phyloP scores from a whole-genome alignment of 176 grass and related monocot species.

The Oryza officinalis region DNA sequence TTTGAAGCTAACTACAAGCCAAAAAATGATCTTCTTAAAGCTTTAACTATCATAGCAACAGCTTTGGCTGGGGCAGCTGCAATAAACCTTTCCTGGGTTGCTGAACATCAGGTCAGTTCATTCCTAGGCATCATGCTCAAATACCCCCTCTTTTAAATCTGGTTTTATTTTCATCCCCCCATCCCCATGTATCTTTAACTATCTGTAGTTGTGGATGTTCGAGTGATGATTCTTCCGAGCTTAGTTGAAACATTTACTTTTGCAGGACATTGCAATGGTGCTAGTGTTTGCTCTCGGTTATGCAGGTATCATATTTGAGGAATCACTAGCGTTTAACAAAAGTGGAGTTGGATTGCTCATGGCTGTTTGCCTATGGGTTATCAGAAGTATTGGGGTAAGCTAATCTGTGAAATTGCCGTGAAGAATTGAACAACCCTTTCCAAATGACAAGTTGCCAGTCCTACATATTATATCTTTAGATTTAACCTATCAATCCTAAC shows the following conservation, averaged over 20 bases:
- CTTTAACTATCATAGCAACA: constrained; percentile 66
- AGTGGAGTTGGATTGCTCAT: constrained; percentile 90
- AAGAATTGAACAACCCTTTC: constrained; percentile 2
- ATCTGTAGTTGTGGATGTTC: not conserved
- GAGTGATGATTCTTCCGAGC: not conserved
- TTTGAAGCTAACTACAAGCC: constrained; percentile 81
- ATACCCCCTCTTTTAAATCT: not conserved
- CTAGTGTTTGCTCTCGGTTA: constrained; percentile 93
- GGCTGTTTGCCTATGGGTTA: constrained; percentile 95
- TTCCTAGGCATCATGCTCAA: constrained; percentile 20
- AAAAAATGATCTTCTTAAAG: constrained; percentile 86
- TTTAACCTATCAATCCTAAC: not conserved
- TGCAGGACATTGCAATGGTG: constrained; percentile 91
- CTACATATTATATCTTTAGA: not conserved
- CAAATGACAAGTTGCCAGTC: constrained; percentile 2
- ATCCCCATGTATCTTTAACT: not conserved
- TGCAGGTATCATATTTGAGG: constrained; percentile 94
- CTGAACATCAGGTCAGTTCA: constrained; percentile 74
- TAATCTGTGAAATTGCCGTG: not conserved
- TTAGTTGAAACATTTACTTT: constrained; percentile 39
- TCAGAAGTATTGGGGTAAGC: constrained; percentile 95
- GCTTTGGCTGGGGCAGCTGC: constrained; percentile 76
- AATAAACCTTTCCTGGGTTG: constrained; percentile 97
- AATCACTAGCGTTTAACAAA: constrained; percentile 96
- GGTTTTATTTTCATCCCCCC: not conserved